Evolutionary conservation across 2,329 filamentous ascomycete genomes (phyloP), one percentile per base, ranked within the genome.

Genomic region (Apiospora hydei): DNA sequence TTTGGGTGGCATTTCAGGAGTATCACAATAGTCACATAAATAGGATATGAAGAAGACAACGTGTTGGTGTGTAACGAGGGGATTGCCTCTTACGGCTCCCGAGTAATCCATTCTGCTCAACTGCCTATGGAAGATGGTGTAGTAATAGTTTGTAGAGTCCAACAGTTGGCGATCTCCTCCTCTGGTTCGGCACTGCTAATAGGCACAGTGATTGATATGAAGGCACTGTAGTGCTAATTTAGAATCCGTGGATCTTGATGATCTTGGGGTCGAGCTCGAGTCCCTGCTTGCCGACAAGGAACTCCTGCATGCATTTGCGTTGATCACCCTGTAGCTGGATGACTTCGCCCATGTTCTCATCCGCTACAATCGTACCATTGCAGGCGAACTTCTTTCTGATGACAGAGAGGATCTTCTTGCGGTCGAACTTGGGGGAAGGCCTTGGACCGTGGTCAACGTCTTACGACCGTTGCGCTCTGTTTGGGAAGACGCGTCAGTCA

Each of bases 371-470:
- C 87, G 95, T 98, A 90, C 96, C 96, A 98, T 99, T 98, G 94
- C 96, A 98, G 85, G 96, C 93, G 82, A 98, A 98, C 84, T 98
- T 96, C 91, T 98, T 98, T 92, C 98, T 98, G 89, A 98, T 97
- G 86, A 97, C 95, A 89, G 98, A 98, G 82, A 99, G 92, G 84
- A 99, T 98, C 89, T 98, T 98, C 92, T 98, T 98, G 87, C 96
- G 95, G 87, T 98, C 95, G 83, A 98, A 98, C 84, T 98, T 98
- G 89, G 96, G 96, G 96, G 96, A 81, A 99, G 92, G 86, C 96
- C 96, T 90, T 98, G 96, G 82, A 99, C 95, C 81, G 96, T 99
- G 81, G 96, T 99, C 93, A 99, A 90, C 89, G 96, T 98, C 91
- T 99, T 99, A 86, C 96, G 96, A 92, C 96, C 96, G 98, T 99